Conservation (phyloP, 2,329 filamentous ascomycete species). For the Sphaerulina musiva region DNA sequence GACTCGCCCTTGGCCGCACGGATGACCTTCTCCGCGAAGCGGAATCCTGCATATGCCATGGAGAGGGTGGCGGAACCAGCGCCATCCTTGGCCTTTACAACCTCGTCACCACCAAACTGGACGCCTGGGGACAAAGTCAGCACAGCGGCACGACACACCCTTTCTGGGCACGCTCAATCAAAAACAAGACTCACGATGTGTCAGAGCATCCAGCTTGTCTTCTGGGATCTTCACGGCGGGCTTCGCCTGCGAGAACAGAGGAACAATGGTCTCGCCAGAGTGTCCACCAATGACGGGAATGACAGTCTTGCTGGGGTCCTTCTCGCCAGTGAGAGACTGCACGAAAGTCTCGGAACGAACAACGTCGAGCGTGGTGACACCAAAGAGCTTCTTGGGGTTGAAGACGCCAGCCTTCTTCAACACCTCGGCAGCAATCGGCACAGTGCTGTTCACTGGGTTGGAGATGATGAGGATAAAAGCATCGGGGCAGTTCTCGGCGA, state of each 20-base stretch:
- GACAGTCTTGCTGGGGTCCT: constrained; percentile 72
- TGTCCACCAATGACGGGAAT: constrained; percentile 95
- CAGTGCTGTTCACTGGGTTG: constrained; percentile 98
- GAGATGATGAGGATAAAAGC: constrained; percentile 96
- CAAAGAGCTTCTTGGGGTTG: constrained; percentile 91
- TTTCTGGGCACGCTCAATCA: neutral
- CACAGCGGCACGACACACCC: neutral
- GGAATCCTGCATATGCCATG: constrained; percentile 93
- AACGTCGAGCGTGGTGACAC: constrained; percentile 97
- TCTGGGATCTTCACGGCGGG: constrained; percentile 72
- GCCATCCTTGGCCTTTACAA: constrained; percentile 90
- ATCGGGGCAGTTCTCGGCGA: constrained; percentile 83
- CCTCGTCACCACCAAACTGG: constrained; percentile 96
- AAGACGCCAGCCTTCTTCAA: constrained; percentile 91
- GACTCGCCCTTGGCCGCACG: constrained; percentile 83
- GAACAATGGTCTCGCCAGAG: constrained; percentile 96
- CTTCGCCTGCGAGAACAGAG: constrained; percentile 86
- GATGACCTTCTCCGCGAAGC: constrained; percentile 91
- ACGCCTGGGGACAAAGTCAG: constrained; percentile 49
- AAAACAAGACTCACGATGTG: constrained; percentile 61
- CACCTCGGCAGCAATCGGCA: constrained; percentile 94
- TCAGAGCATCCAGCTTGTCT: constrained; percentile 83
- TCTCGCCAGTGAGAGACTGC: constrained; percentile 72
- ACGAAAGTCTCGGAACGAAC: constrained; percentile 97
- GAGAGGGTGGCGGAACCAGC: constrained; percentile 84